Conservation (phyloP, 495 filamentous ascomycete genomes). For the Penicillium dipodomyicola region DNA sequence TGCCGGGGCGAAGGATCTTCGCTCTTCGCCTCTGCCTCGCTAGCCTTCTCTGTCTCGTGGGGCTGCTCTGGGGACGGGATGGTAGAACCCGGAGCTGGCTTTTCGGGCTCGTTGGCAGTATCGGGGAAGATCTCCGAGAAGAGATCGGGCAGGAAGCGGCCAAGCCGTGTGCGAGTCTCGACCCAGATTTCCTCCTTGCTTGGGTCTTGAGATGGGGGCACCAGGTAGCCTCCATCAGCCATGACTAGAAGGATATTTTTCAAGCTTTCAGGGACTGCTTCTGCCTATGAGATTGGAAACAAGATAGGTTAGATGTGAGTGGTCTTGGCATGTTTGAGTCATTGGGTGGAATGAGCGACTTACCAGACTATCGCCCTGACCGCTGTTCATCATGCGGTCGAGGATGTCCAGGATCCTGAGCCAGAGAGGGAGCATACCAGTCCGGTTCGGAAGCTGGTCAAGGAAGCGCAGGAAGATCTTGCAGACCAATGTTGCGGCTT, state of each 20-base stretch:
- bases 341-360: constrained; percentile 27
- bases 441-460: constrained; percentile 75
- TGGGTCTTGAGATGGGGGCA: constrained; percentile 54
- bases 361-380: constrained; percentile 86
- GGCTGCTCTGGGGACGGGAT: constrained; percentile 22
- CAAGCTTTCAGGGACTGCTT: constrained; percentile 90
- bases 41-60: constrained; percentile 13
- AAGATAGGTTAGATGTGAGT: constrained; percentile 11
- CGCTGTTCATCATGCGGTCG: constrained; percentile 94
- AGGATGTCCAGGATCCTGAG: constrained; percentile 89
- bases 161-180: constrained; percentile 81
- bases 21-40: constrained; percentile 12
- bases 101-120: constrained; percentile 24
- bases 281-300: constrained; percentile 56
- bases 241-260: constrained; percentile 98
- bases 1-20: constrained; percentile 15
- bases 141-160: constrained; percentile 83
- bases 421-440: constrained; percentile 94
- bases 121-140: constrained; percentile 52
- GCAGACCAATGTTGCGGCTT: constrained; percentile 85
- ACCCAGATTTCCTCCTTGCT: constrained; percentile 53
- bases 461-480: constrained; percentile 96
- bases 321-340: not conserved
- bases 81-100: constrained; percentile 21
- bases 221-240: constrained; percentile 83